Base-by-base conservation (phyloP, 345 rosid species). In the Brassica napus region DNA sequence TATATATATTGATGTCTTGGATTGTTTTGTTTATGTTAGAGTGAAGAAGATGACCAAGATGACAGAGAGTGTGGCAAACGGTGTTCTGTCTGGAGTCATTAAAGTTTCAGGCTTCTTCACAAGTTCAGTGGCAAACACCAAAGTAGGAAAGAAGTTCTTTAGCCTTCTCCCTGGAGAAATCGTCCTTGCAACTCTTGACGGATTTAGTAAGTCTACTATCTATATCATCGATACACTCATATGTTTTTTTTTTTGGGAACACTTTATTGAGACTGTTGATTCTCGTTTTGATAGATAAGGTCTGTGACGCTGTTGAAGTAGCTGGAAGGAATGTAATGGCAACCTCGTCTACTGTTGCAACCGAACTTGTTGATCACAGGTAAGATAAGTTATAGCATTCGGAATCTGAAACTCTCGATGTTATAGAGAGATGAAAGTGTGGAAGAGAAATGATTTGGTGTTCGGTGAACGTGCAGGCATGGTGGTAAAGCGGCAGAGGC, bases 301-400 rank as follows among this genome's bases (percentile, higher is more conserved):
- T 91, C 0, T 93, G 97, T 79, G 99, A 93, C 81, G 97, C 98
- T 54, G 89, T 82, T 79, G 99, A 93, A 90, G 91, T 90, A 72
- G 89, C 99, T 47, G 99, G 99, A 68, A 88, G 79, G 80, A 93
- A 90, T 69, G 96, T 93, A 18, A 85, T 95, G 98, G 82, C 97
- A 77, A 95, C 97, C 32, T 88, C 98, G 8, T 95, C 98, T 32
- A 91, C 92, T 65, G 99, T 93, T 63, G 90, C 98, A 55, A 90
- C 98, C 31, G 91, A 90, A 76, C 85, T 93, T 16, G 98, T 95
- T 68, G 75, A 82, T 77, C 95, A 90, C 84, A 89, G 84, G 98
- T 94, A 79, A 80, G 65, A 24, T 15, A 30, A 28, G 12, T 26
- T 0, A 4, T 6, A 26, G 24, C 24, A 54, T 6, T 54, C 16